Evolutionary conservation across 306 rosid species (phyloP), one percentile per base, ranked within the genome.

Genomic region (Pyrus betulifolia): DNA sequence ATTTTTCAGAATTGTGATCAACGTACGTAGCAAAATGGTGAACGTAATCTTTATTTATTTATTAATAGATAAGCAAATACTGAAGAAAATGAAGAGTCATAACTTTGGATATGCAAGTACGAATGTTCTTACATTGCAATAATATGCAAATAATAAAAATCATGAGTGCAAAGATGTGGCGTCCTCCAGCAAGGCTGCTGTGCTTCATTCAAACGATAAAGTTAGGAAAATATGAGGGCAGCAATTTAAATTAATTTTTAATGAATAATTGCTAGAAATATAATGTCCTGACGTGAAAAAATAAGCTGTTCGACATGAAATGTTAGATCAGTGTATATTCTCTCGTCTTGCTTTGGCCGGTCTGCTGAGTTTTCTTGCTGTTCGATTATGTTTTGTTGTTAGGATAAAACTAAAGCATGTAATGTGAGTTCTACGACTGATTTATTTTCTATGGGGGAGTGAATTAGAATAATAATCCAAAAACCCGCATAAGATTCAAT

Each of bases 381-480:
- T 44, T 40, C 6, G 54, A 49, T 73, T 59, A 45, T 31, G 52
- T 65, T 45, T 59, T 33, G 59, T 61, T 61, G 25, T 59, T 68
- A 30, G 66, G 67, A 67, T 58, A 76, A 75, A 42, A 59, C 46
- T 14, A 42, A 68, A 25, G 27, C 22, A 73, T 61, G 77, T 69
- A 67, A 22, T 44, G 71, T 76, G 78, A 81, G 71, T 51, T 58
- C 23, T 30, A 30, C 74, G 65, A 49, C 61, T 21, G 70, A 33
- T 49, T 68, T 6, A 8, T 3, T 4, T 63, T 21, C 4, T 54
- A 54, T 5, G 21, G 27, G 19, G 54, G 7, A 15, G 19, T 49
- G 15, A 49, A 49, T 49, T 4, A 14, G 2, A 49, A 49, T 4
- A 49, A 49, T 49, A 15, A 49, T 49, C 8, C 19, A 49, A 49